Evolutionary conservation across 345 rosid species (phyloP).

Genomic region (Ceriops zippeliana): DNA sequence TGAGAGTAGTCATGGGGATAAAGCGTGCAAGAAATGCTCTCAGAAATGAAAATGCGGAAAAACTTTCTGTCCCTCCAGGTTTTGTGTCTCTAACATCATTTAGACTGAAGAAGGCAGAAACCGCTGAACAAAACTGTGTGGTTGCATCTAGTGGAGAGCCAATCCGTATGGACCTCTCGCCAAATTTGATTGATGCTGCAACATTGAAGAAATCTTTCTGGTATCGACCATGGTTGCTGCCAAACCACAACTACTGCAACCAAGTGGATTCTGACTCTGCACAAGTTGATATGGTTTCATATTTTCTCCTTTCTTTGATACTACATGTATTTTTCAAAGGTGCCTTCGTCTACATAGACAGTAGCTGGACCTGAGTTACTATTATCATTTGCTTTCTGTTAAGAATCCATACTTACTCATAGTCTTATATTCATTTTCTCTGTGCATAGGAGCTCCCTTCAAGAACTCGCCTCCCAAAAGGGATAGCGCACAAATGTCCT

Average conservation of each 20-base stretch:
- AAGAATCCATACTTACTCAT: too few relatives aligned
- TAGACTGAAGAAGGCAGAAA: slow-evolving; percentile 31
- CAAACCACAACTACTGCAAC: slow-evolving; percentile 17
- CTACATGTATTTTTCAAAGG: too few relatives aligned
- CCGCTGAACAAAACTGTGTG: slow-evolving; percentile 10
- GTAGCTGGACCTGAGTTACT: background rate
- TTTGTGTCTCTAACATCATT: slow-evolving; percentile 45
- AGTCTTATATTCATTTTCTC: background rate
- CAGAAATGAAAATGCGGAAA: background rate
- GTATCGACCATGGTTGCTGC: slow-evolving; percentile 37
- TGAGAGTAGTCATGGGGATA: slow-evolving; percentile 6
- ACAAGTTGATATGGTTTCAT: slow-evolving; percentile 24
- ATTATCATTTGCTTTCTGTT: background rate
- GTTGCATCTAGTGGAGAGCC: slow-evolving; percentile 6
- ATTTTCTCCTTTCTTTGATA: background rate
- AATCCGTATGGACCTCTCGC: slow-evolving; percentile 2
- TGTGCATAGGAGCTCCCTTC: slow-evolving; percentile 23
- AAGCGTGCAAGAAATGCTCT: slow-evolving; percentile 13
- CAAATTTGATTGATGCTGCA: slow-evolving; percentile 3
- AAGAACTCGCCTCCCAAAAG: slow-evolving; percentile 23
- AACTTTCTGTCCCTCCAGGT: slow-evolving; percentile 32
- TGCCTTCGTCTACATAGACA: background rate
- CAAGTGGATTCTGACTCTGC: slow-evolving; percentile 17
- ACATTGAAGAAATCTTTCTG: slow-evolving; percentile 16
- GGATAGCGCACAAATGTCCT: slow-evolving; percentile 23